Base-by-base conservation (phyloP, 345 rosid genomes). In the Anastatica hierochuntica region DNA sequence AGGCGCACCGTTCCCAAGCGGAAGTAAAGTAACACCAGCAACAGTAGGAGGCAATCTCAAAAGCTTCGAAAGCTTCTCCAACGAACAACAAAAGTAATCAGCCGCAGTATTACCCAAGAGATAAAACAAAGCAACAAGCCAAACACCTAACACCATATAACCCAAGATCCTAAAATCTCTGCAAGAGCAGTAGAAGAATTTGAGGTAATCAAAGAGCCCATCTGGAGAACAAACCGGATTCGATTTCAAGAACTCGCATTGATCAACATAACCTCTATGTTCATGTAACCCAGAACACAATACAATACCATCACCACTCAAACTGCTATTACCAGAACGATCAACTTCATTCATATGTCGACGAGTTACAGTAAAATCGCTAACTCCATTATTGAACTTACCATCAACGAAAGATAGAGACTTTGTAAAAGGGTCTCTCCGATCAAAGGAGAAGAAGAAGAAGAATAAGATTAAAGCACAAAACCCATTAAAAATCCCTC, bases 1-100 rank as follows among this genome's bases (percentile, higher is more conserved):
- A 10, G 97, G 82, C 0, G 97, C 92, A 9, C 97, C 97, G 27
- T 88, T 88, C 4, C 97, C 95, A 9, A 88, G 84, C 2, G 95
- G 79, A 31, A 88, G 85, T 11, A 88, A 71, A 27, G 96, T 84
- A 48, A 79, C 81, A 42, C 97, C 96, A 0, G 97, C 96, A 12
- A 90, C 75, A 0, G 94, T 78, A 1, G 94, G 95, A 59, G 94
- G 79, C 53, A 90, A 81, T 54, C 61, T 79, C 56, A 86, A 56
- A 71, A 83, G 43, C 55, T 64, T 81, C 5, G 97, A 86, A 57
- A 90, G 64, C 67, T 74, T 77, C 55, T 86, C 95, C 8, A 90
- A 51, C 0, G 95, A 82, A 43, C 79, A 75, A 43, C 97, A 90
- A 70, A 90, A 90, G 76, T 80, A 90, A 14, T 72, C 69, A 4